Base-by-base conservation (phyloP, 495 filamentous ascomycete genomes). In the Daldinia vernicosa region DNA sequence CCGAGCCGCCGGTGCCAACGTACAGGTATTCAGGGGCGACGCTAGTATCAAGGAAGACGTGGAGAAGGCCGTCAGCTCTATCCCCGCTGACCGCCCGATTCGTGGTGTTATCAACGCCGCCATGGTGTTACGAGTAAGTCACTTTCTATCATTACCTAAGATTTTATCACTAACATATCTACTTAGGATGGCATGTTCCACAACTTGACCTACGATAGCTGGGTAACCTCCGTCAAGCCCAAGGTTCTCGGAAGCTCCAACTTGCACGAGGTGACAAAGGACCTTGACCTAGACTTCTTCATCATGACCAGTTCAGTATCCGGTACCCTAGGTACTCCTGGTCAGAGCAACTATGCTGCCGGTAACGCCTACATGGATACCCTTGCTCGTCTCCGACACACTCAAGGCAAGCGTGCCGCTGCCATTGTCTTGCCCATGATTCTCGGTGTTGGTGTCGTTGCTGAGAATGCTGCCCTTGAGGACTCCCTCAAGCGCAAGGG, bases 71-170 rank as follows among this genome's bases (percentile, higher is more conserved):
- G 55, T 71, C 15, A 26, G 5, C 11, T 45, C 30, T 19, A 35
- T 60, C 9, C 45, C 54, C 3, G 77, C 81, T 8, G 45, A 60
- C n/a, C 47, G 51, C 32, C 67, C 67, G 3, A 79, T 87, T 40
- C 75, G 70, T 12, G 85, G 85, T 37, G 82, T 84, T 56, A 79
- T 86, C 3, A 83, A 87, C 60, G 84, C 80, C n/a, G 85, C 86
- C 11, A 86, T 87, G 83, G 80, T 84, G 22, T 75, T 86, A 47
- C 59, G 60, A 22, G 67, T 70, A 70, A 65, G 55, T 68, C 33
- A 17, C 7, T 26, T 19, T 37, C n/a, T 37, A 19, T 56, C 9
- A 22, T 3, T 11, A 58, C 9, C 17, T 6, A 17, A 27, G 22
- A 27, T 27, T 8, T 24, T 15, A 22, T 37, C 17, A 40, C 30